A percentile compares a stretch with the other conserved stretches of the same genome.
These are phyloP conservation scores for Pseudocercospora eumusae DNA, from an alignment of 2,329 filamentous ascomycete species.

Conservation along the genomic window DNA sequence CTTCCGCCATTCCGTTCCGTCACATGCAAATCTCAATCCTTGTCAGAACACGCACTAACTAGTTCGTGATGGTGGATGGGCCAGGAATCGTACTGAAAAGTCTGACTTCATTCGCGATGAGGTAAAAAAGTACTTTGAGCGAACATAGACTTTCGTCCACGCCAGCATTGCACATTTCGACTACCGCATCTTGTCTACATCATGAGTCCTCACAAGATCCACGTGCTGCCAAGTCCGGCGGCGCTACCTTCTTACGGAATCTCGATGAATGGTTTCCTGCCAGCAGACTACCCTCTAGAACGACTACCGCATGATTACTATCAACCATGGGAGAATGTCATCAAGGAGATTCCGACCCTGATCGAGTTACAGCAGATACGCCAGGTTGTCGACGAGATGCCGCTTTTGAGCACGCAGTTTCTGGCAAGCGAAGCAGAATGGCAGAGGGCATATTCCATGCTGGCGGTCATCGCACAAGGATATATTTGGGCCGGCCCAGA, in stretches of 20 bases:
- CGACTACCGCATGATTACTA: constrained; percentile 87
- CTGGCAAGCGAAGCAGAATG: constrained; percentile 83
- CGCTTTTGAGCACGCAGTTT: constrained; percentile 75
- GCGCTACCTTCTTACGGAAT: constrained; percentile 32
- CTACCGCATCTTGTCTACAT: not conserved
- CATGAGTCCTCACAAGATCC: constrained; percentile 35
- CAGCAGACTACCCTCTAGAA: constrained; percentile 73
- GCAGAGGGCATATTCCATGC: constrained; percentile 77
- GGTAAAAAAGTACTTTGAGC: not conserved
- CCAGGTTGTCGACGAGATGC: constrained; percentile 73
- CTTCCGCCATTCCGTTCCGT: constrained; percentile 7
- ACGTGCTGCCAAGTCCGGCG: constrained; percentile 24
- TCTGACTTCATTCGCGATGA: not conserved
- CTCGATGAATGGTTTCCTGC: constrained; percentile 72
- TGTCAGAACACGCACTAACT: not conserved
- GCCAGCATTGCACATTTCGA: not conserved
- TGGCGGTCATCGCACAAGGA: constrained; percentile 77
- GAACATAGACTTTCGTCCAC: not conserved
- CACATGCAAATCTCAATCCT: constrained; percentile 3
- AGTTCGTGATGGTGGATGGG: not conserved
- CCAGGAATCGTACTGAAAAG: not conserved
- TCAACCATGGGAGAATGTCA: constrained; percentile 85
- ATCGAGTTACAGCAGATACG: constrained; percentile 79
- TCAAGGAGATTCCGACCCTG: constrained; percentile 77
- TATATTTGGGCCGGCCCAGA: constrained; percentile 84